phyloP scores from a whole-genome alignment of 1,284 basidiomycete genomes.

The Leccinum brunneo-olivaceum region DNA sequence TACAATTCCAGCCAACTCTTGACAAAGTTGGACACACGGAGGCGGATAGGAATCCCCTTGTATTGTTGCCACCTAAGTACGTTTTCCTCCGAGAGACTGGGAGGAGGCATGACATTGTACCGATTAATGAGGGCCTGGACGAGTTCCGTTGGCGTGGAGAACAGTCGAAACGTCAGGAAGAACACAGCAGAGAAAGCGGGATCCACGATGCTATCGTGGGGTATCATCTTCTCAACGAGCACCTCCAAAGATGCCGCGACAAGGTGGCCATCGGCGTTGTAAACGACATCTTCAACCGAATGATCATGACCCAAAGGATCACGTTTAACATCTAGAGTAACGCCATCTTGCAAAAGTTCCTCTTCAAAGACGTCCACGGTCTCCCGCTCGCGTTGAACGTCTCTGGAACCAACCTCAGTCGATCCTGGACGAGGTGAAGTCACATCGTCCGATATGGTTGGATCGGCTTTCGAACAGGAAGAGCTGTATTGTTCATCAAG shows the following conservation, averaged over 20 bases:
- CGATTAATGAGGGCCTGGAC: conserved; percentile 73
- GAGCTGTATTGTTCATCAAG: conserved; percentile 37
- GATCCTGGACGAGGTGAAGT: conserved; percentile 39
- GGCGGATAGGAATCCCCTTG: conserved; percentile 83
- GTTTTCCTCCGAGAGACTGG: conserved; percentile 56
- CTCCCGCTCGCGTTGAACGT: conserved; percentile 33
- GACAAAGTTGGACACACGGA: conserved; percentile 88
- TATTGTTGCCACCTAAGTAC: conserved; percentile 73
- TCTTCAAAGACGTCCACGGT: conserved; percentile 40
- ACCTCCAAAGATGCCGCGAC: conserved; percentile 87
- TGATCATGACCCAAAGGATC: conserved; percentile 65
- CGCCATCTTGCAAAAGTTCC: conserved; percentile 47
- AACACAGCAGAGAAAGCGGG: conserved; percentile 82
- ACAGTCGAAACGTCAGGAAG: conserved; percentile 94
- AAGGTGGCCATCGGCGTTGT: conserved; percentile 84
- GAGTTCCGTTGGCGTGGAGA: conserved; percentile 75
- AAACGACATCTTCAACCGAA: conserved; percentile 76
- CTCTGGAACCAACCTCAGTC: conserved; percentile 50
- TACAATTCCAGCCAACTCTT: conserved; percentile 90
- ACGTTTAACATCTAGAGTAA: conserved; percentile 41
- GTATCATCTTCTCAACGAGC: conserved; percentile 94
- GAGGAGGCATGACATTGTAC: conserved; percentile 70
- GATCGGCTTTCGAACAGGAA: conserved; percentile 19
- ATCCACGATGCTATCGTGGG: conserved; percentile 85
- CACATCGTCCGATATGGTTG: conserved; percentile 4